Base-by-base conservation (phyloP, 371 early-diverging fungal genomes). In the Smittium culicis region DNA sequence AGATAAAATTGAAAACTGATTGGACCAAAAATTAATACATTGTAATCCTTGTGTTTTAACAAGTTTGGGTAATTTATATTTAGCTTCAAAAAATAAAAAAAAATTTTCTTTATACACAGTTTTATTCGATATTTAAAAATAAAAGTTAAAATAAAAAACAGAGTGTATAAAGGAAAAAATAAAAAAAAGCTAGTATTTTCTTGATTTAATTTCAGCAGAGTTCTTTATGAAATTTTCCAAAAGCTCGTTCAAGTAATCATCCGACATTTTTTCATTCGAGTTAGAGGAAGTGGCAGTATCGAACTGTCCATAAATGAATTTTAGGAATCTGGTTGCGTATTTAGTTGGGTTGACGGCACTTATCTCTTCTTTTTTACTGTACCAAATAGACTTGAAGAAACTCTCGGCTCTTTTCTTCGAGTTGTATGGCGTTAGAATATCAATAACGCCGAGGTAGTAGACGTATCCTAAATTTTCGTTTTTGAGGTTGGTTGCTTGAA, bases 391-490 rank as follows among this genome's bases (percentile, higher is more conserved):
- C 77, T 95, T 98, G 80, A 85, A 88, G 28, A 86, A 76, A 68
- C 89, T 88, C 72, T 98, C 98, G 29, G 86, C 57, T 70, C 86
- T 86, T 77, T 98, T 98, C 58, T 80, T 74, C 56, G 81, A 76
- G 70, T 87, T 88, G 77, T 95, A 98, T 0, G 88, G 87, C 27
- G 98, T 98, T 64, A 98, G 80, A 56, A 96, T 95, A 71, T 98
- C 98, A 65, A 98, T 96, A 64, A 96, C 84, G 2, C 96, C 96
- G 35, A 96, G 71, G 72, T 89, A 95, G 79, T 96, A 96, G 5
- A 96, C 78, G 59, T 85, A 81, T 59, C 85, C 76, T 2, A 83
- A 75, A 1, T 82, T 79, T 34, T 79, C 72, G 75, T 92, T 82
- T 31, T 74, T 61, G 57, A 82, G 84, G 71, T 88, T 86, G 0